Percentiles rank a stretch among this genome's conserved stretches.
phyloP scores from a whole-genome alignment of 169 alveolate genomes.

The Eimeria maxima region DNA sequence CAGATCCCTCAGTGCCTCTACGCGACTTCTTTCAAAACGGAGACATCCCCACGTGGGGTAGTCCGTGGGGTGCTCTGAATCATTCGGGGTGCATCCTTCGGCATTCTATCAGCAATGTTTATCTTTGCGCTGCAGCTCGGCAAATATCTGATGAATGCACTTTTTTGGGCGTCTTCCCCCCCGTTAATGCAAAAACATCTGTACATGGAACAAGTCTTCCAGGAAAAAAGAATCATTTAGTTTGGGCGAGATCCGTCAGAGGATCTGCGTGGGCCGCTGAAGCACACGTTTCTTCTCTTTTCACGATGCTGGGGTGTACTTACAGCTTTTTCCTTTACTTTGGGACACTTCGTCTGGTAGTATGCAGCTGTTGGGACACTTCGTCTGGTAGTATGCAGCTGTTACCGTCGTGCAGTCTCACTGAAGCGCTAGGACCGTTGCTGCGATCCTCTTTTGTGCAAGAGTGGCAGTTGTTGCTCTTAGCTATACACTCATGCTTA shows the following conservation, averaged over 20 bases:
- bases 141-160: neutral
- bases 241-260: neutral
- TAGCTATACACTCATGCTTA: neutral
- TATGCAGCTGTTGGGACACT: neutral
- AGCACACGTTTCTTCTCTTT: neutral
- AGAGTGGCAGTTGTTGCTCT: neutral
- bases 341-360: neutral
- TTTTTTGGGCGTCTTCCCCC: neutral
- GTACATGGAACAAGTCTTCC: neutral
- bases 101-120: neutral
- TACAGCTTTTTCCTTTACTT: neutral
- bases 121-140: neutral
- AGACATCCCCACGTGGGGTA: neutral
- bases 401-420: neutral
- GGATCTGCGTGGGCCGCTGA: conserved; percentile 17
- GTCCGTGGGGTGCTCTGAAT: neutral
- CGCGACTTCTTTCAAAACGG: neutral
- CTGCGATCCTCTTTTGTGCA: neutral
- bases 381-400: neutral
- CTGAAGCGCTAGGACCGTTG: neutral
- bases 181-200: neutral
- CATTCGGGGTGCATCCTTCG: neutral
- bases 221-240: neutral
- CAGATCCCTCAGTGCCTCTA: neutral
- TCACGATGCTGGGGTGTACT: neutral